phyloP scores from a whole-genome alignment of 805 yeast species.

The Lachancea lanzarotensis region DNA sequence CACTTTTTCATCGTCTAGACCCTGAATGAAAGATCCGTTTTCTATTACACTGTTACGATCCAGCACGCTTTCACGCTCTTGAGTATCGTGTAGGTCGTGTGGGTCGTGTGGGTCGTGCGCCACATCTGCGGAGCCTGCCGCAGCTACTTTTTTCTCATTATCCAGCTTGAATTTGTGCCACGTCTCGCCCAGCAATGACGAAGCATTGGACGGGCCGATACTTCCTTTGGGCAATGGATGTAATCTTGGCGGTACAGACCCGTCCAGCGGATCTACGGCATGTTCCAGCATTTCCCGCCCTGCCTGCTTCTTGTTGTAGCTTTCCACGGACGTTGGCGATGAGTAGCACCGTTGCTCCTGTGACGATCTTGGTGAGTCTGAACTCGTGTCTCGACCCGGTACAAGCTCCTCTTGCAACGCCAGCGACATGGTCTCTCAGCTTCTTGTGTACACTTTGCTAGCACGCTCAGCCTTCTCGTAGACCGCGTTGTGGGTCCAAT shows the following conservation, averaged over 20 bases:
- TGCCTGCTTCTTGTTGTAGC: constrained; percentile 6
- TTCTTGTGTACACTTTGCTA: not conserved
- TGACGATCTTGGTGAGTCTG: constrained; percentile 9
- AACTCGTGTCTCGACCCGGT: constrained; percentile 7
- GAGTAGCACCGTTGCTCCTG: constrained; percentile 10
- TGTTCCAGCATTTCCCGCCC: not conserved
- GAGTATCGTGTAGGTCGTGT: not conserved
- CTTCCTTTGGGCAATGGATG: not conserved
- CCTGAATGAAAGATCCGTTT: constrained; percentile 34
- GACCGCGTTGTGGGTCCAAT: not conserved
- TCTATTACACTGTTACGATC: constrained; percentile 17
- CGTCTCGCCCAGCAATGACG: not conserved
- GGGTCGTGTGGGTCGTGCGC: not conserved
- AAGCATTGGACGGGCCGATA: not conserved
- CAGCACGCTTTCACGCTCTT: constrained; percentile 10
- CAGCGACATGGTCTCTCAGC: constrained; percentile 4
- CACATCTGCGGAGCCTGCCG: not conserved
- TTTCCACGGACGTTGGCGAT: constrained; percentile 10
- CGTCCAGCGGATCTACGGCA: constrained; percentile 8
- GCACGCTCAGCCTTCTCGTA: not conserved
- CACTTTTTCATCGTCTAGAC: constrained; percentile 28
- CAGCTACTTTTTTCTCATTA: not conserved
- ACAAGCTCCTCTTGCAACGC: constrained; percentile 5
- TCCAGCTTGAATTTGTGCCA: constrained; percentile 1
- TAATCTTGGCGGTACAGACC: not conserved